Percentiles rank a stretch among this genome's conserved stretches.
Conservation (phyloP, 306 rosid genomes). For the Trifolium pratense region DNA sequence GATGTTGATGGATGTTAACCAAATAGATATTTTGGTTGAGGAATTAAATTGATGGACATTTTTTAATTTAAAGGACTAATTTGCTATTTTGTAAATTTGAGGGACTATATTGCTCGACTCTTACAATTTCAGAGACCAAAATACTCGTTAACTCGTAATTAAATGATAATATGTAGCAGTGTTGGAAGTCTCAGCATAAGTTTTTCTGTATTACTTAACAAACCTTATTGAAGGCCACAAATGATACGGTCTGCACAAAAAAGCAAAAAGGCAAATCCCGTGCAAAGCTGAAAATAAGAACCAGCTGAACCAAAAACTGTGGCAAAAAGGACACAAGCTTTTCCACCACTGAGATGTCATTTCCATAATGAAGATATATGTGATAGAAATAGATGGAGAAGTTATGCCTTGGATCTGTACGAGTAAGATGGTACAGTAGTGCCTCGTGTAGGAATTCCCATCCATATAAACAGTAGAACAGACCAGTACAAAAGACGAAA, state of each 20-base stretch:
- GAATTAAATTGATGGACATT: too few relatives aligned
- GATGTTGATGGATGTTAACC: too few relatives aligned
- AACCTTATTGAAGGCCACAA: constrained; percentile 92
- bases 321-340: constrained; percentile 93
- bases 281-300: constrained; percentile 69
- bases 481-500: constrained; percentile 68
- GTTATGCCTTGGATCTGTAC: constrained; percentile 93
- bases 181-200: constrained; percentile 18
- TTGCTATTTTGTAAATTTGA: too few relatives aligned
- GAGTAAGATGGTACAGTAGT: constrained; percentile 85
- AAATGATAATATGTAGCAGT: constrained; percentile 14
- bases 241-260: constrained; percentile 79
- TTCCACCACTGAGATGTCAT: constrained; percentile 60
- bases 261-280: constrained; percentile 85
- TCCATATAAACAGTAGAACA: constrained; percentile 75
- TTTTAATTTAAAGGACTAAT: too few relatives aligned
- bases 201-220: constrained; percentile 29
- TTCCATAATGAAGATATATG: constrained; percentile 82
- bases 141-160: too few relatives aligned
- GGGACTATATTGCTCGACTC: too few relatives aligned
- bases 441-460: constrained; percentile 89
- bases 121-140: too few relatives aligned
- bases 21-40: too few relatives aligned
- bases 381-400: constrained; percentile 88
- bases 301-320: constrained; percentile 79